phyloP scores from a whole-genome alignment of 1,139 yeast species.

The Diutina catenulata region DNA sequence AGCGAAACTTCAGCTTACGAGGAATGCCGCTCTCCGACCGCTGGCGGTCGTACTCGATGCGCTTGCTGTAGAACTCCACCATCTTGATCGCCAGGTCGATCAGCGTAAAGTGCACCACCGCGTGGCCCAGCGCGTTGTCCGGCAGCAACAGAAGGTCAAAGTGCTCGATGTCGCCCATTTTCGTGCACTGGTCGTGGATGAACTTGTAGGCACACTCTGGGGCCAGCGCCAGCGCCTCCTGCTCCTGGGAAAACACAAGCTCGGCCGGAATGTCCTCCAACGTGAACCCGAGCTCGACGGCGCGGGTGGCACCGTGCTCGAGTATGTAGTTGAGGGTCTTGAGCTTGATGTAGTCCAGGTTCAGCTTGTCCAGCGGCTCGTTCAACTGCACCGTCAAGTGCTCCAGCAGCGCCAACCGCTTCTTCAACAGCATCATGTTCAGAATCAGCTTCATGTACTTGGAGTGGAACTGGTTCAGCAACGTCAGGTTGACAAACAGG shows the following conservation, averaged over 20 bases:
- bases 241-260: conserved; percentile 1
- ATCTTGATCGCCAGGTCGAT: conserved; percentile 30
- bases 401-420: conserved; percentile 18
- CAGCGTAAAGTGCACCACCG: conserved; percentile 24
- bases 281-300: conserved; percentile 15
- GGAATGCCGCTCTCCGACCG: neutral
- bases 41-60: conserved; percentile 16
- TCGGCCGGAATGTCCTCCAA: conserved; percentile 7
- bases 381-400: conserved; percentile 21
- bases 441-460: conserved; percentile 19
- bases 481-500: conserved; percentile 28
- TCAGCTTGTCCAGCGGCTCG: conserved; percentile 11
- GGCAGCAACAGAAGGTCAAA: conserved; percentile 11
- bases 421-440: conserved; percentile 18
- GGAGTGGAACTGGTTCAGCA: conserved; percentile 22
- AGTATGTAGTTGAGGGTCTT: conserved; percentile 32
- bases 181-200: conserved; percentile 14
- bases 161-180: conserved; percentile 27
- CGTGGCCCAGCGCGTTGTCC: conserved; percentile 9
- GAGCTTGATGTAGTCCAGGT: conserved; percentile 27
- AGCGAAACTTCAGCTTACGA: conserved; percentile 7
- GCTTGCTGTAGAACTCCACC: conserved; percentile 21
- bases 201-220: conserved; percentile 12
- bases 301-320: conserved; percentile 30
- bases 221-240: conserved; percentile 6